phyloP scores from a whole-genome alignment of 768 basidiomycete species.

The Coprinopsis sp. region DNA sequence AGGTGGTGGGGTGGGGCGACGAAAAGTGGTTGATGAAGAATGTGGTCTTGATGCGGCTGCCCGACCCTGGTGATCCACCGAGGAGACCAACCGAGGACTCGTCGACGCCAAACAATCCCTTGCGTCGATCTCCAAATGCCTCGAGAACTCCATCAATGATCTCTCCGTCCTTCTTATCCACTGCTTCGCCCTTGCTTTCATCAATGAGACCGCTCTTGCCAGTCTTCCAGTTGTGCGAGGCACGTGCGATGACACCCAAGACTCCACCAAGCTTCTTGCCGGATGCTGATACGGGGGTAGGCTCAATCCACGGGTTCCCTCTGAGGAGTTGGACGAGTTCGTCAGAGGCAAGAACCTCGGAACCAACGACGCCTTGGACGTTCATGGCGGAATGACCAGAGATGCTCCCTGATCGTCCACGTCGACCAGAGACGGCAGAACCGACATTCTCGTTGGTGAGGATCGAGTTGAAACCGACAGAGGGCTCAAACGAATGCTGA shows the following conservation, averaged over 20 bases:
- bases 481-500: constrained; percentile 71
- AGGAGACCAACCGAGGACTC: neutral
- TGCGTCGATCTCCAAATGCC: neutral
- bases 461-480: constrained; percentile 57
- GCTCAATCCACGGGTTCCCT: neutral
- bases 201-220: neutral
- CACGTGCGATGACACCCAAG: constrained; percentile 64
- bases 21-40: constrained; percentile 91
- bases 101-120: neutral
- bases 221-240: constrained; percentile 42
- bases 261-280: constrained; percentile 75
- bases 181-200: neutral
- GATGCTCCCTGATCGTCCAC: constrained; percentile 76
- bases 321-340: too few relatives aligned
- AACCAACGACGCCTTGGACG: too few relatives aligned
- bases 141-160: neutral
- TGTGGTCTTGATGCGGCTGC: constrained; percentile 39
- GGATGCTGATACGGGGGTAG: constrained; percentile 18
- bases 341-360: too few relatives aligned
- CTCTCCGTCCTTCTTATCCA: neutral
- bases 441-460: constrained; percentile 59
- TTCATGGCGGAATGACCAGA: too few relatives aligned
- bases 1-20: constrained; percentile 63
- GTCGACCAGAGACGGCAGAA: neutral
- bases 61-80: neutral